A percentile compares a stretch with the other conserved stretches of the same genome.
These are phyloP conservation scores for Phaeosphaeria sp. DNA, from an alignment of 2,329 filamentous ascomycete genomes.

Conservation along the genomic window DNA sequence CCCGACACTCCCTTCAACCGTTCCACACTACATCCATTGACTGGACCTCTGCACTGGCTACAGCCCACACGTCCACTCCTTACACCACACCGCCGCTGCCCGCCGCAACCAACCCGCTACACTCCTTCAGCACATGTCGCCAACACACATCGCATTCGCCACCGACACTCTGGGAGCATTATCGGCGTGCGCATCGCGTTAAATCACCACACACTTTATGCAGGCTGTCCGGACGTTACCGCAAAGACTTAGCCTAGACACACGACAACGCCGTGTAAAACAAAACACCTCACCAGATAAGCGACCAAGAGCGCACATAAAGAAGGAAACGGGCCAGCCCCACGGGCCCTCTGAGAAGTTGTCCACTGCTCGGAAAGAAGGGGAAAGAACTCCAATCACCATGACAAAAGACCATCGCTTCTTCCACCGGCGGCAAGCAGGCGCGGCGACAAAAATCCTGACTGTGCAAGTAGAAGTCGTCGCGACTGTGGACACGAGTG, in stretches of 20 bases:
- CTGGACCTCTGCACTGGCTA: constrained; percentile 38
- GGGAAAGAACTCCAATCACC: constrained; percentile 23
- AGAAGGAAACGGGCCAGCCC: constrained; percentile 19
- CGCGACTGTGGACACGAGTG: constrained; percentile 36
- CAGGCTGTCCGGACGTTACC: constrained; percentile 27
- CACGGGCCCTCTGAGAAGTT: constrained; percentile 18
- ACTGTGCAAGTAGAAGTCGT: constrained; percentile 41
- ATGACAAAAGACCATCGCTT: constrained; percentile 42
- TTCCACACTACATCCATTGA: constrained; percentile 41
- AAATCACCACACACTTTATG: constrained; percentile 31
- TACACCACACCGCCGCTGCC: constrained; percentile 22
- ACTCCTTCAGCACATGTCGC: constrained; percentile 38
- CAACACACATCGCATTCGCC: constrained; percentile 24
- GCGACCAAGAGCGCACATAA: constrained; percentile 1
- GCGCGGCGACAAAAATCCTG: constrained; percentile 22
- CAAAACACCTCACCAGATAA: constrained; percentile 16
- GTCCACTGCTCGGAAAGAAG: constrained; percentile 16
- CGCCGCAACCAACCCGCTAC: constrained; percentile 31
- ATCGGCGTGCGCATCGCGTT: constrained; percentile 24
- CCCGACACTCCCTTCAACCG: constrained; percentile 41
- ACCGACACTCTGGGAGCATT: constrained; percentile 27
- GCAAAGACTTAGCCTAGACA: constrained; percentile 32
- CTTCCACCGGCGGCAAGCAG: constrained; percentile 41
- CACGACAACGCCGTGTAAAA: constrained; percentile 30
- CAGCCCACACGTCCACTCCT: constrained; percentile 41